Evolutionary conservation across 805 yeast genomes (phyloP).

Genomic region (Pichia heedii): DNA sequence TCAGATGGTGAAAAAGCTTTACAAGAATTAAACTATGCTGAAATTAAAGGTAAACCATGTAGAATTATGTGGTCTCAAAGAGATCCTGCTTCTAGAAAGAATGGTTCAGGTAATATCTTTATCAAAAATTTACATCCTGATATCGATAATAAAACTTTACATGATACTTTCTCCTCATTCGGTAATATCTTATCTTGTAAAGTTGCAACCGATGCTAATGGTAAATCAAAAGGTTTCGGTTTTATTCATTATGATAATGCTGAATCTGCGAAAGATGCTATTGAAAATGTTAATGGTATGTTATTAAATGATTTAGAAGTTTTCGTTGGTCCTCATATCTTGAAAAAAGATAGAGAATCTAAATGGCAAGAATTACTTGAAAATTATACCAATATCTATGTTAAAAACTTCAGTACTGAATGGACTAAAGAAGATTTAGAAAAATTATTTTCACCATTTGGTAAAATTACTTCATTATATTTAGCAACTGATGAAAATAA

Average conservation of each 20-base stretch:
- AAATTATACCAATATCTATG: conserved; percentile 92
- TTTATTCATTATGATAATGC: conserved; percentile 93
- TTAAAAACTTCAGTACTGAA: conserved; percentile 76
- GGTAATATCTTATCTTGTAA: conserved; percentile 95
- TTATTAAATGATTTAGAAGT: conserved; percentile 92
- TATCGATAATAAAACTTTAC: conserved; percentile 97
- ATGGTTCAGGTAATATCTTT: conserved; percentile 93
- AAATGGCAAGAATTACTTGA: conserved; percentile 85
- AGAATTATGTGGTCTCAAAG: conserved; percentile 99
- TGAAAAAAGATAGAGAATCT: conserved; percentile 90
- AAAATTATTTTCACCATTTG: conserved; percentile 62
- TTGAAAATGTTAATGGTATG: conserved; percentile 98
- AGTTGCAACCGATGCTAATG: conserved; percentile 90
- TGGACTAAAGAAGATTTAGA: conserved; percentile 63
- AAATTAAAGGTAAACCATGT: conserved; percentile 92
- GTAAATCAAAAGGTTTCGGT: conserved; percentile 92
- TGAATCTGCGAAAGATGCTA: conserved; percentile 90
- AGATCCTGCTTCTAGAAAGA: conserved; percentile 91
- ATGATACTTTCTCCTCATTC: conserved; percentile 95
- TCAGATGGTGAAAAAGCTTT: conserved; percentile 91
- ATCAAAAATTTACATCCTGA: conserved; percentile 98
- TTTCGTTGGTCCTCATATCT: conserved; percentile 87
- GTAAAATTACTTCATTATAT: conserved; percentile 75
- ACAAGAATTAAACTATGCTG: conserved; percentile 90
- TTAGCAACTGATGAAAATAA: conserved; percentile 77